These are phyloP conservation scores for Cutaneotrichosporon daszewskae DNA, from an alignment of 1,284 basidiomycete species.

Conservation along the genomic window DNA sequence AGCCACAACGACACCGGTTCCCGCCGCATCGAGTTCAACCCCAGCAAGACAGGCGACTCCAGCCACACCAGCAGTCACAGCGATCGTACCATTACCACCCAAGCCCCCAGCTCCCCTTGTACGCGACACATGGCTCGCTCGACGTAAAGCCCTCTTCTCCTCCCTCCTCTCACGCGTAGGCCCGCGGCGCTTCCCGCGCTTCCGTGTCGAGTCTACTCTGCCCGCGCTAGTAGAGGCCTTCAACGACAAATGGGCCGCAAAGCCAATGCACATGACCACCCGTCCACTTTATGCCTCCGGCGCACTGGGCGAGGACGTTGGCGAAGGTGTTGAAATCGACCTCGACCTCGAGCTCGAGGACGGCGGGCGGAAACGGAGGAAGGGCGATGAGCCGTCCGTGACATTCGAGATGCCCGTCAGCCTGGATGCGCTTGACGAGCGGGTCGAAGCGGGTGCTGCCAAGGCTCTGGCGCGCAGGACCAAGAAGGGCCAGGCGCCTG, in stretches of 20 bases:
- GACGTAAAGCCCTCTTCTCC: conserved; percentile 23
- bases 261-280: conserved; percentile 38
- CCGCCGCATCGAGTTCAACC: background rate
- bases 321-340: conserved; percentile 7
- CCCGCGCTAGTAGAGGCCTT: conserved; percentile 26
- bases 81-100: background rate
- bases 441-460: conserved; percentile 34
- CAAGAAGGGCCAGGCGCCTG: conserved; percentile 10
- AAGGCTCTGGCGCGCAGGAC: background rate
- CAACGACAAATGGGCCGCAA: conserved; percentile 34
- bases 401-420: conserved; percentile 43
- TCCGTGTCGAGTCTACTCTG: conserved; percentile 20
- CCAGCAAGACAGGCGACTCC: too few species aligned
- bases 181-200: conserved; percentile 23
- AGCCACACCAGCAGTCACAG: too few species aligned
- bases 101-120: conserved; percentile 8
- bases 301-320: conserved; percentile 12
- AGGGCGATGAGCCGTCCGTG: conserved; percentile 22
- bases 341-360: conserved; percentile 13
- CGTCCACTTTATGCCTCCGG: conserved; percentile 30
- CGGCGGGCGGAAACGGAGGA: conserved; percentile 5
- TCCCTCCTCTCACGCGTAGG: conserved; percentile 23
- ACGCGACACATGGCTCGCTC: conserved; percentile 16
- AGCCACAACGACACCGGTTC: background rate
- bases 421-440: conserved; percentile 38